Evolutionary conservation across 1,139 yeast genomes (phyloP).

Genomic region (Debaryomyces coudertii): DNA sequence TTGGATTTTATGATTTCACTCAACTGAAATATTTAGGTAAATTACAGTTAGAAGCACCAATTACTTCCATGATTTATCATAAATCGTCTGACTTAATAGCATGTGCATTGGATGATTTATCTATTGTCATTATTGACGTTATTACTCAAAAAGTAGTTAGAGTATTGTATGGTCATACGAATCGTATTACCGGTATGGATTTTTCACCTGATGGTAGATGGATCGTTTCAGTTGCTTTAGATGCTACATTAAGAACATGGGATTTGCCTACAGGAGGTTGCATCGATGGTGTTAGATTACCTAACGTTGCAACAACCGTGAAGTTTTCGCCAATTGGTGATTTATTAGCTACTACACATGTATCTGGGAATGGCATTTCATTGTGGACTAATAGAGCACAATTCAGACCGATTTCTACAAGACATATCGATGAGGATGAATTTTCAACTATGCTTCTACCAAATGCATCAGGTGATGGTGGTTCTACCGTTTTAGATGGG

Average conservation of each 20-base stretch:
- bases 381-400: slow-evolving; percentile 94
- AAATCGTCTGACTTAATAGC: slow-evolving; percentile 84
- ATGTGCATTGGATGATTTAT: slow-evolving; percentile 81
- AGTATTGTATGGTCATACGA: slow-evolving; percentile 86
- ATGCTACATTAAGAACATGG: slow-evolving; percentile 93
- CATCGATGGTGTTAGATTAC: slow-evolving; percentile 85
- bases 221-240: slow-evolving; percentile 84
- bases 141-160: slow-evolving; percentile 83
- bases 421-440: slow-evolving; percentile 75
- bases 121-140: slow-evolving; percentile 81
- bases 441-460: slow-evolving; percentile 67
- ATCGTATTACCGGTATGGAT: slow-evolving; percentile 85
- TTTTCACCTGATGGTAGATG: slow-evolving; percentile 96
- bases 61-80: slow-evolving; percentile 77
- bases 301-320: slow-evolving; percentile 77
- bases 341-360: slow-evolving; percentile 91
- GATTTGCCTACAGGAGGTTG: slow-evolving; percentile 97
- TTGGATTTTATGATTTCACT: slow-evolving; percentile 86
- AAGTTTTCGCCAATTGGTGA: slow-evolving; percentile 90
- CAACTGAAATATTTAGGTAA: slow-evolving; percentile 71
- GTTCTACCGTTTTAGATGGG: slow-evolving; percentile 74
- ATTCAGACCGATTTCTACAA: slow-evolving; percentile 71
- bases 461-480: slow-evolving; percentile 83
- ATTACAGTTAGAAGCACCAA: slow-evolving; percentile 71
- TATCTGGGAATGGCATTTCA: slow-evolving; percentile 84